A percentile compares a stretch with the other conserved stretches of the same genome.
phyloP scores from a whole-genome alignment of 148 eudicot species.

The Rhododendron vialii region DNA sequence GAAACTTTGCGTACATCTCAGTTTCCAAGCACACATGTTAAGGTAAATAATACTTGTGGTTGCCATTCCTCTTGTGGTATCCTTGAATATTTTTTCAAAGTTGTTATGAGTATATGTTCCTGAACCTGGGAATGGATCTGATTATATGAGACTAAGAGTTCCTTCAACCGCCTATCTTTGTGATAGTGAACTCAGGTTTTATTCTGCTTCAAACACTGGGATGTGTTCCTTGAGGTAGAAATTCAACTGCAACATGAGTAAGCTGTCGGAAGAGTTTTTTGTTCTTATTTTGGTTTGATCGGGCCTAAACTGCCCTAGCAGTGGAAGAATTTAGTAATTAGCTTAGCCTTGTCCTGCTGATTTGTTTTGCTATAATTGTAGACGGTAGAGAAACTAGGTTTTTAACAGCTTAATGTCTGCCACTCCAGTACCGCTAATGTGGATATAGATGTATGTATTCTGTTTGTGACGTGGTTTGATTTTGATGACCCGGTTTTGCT shows the following conservation, averaged over 20 bases:
- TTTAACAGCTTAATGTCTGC: not conserved
- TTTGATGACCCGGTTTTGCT: not conserved
- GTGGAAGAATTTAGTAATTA: not conserved
- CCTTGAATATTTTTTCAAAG: not conserved
- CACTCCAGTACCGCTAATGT: not conserved
- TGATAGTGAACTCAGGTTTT: not conserved
- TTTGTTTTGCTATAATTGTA: not conserved
- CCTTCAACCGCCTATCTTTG: not conserved
- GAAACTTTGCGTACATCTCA: conserved; percentile 85
- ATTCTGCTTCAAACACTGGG: not conserved
- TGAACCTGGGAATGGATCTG: not conserved
- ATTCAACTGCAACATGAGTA: not conserved
- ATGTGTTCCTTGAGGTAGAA: not conserved
- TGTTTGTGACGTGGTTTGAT: not conserved
- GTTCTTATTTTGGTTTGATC: not conserved
- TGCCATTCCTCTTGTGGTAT: not conserved
- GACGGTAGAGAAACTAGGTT: not conserved
- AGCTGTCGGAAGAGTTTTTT: not conserved
- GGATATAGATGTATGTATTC: not conserved
- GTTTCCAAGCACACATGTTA: conserved; percentile 89
- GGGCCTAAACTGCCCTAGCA: not conserved
- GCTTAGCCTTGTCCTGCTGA: not conserved
- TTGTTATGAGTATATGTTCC: not conserved
- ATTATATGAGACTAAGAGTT: not conserved
- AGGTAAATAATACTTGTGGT: conserved; percentile 35